Conservation (phyloP, 257 asterid species). For the Petunia secreta region DNA sequence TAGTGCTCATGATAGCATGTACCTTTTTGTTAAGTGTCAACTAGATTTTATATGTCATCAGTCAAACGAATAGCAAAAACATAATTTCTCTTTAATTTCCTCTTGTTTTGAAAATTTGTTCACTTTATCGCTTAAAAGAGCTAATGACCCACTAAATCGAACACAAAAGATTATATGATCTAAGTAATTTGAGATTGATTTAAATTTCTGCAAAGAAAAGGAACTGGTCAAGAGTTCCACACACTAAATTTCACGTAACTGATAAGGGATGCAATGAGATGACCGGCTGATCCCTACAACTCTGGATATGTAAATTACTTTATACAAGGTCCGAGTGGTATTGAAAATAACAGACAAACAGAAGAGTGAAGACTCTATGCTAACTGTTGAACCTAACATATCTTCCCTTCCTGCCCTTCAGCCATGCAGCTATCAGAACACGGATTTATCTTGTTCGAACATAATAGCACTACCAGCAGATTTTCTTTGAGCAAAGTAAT, state of each 20-base stretch:
- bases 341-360: neutral
- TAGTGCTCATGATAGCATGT: slow-evolving; percentile 2
- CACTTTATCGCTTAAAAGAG: too few relatives aligned
- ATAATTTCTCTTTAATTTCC: neutral
- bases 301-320: neutral
- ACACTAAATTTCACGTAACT: neutral
- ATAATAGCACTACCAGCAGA: neutral
- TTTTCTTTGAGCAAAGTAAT: neutral
- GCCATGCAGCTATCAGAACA: neutral
- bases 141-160: neutral
- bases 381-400: neutral
- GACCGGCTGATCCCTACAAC: neutral
- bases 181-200: neutral
- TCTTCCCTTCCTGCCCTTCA: neutral
- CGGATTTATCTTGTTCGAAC: neutral
- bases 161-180: neutral
- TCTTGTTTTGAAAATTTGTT: neutral
- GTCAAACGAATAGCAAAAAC: slow-evolving; percentile 5
- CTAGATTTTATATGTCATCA: neutral
- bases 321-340: neutral
- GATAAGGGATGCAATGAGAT: neutral
- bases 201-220: neutral
- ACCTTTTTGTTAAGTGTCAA: neutral
- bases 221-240: neutral
- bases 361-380: neutral